A percentile compares a stretch with the other conserved stretches of the same genome.
Evolutionary conservation across 148 eudicot species (phyloP).

Genomic region (Nepenthes mirabilis): DNA sequence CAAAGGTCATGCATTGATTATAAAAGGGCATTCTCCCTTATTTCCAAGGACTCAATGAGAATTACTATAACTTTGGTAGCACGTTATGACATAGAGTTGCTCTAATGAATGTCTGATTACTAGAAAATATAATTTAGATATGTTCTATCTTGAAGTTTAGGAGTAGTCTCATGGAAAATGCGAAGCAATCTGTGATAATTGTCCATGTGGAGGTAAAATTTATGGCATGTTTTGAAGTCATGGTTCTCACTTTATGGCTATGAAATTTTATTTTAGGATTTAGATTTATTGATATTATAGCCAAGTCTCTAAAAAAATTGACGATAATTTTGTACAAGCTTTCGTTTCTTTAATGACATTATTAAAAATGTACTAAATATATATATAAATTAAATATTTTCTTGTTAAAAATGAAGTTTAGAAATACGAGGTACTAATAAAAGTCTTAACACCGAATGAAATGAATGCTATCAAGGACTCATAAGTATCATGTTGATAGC

Average conservation of each 20-base stretch:
- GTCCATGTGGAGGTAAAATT: neutral
- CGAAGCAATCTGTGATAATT: neutral
- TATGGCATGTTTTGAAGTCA: constrained; percentile 3
- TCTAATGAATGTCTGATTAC: neutral
- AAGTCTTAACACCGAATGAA: too few relatives aligned
- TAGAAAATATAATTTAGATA: neutral
- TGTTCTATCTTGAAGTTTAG: neutral
- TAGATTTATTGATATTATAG: neutral
- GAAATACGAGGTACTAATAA: too few relatives aligned
- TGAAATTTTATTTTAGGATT: neutral
- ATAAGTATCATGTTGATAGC: too few relatives aligned
- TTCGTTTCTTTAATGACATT: neutral
- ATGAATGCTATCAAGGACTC: too few relatives aligned
- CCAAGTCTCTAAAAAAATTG: neutral
- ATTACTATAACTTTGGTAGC: neutral
- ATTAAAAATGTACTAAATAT: too few relatives aligned
- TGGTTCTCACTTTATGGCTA: neutral
- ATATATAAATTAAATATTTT: too few relatives aligned
- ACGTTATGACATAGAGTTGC: constrained; percentile 1
- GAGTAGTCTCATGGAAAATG: constrained; percentile 2
- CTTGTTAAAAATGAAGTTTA: too few relatives aligned
- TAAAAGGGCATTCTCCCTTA: neutral
- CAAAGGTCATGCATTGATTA: neutral
- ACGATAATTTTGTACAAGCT: neutral
- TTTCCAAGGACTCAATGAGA: neutral